Base-by-base conservation (phyloP, 2,329 filamentous ascomycete species). In the Fusarium virguliforme region DNA sequence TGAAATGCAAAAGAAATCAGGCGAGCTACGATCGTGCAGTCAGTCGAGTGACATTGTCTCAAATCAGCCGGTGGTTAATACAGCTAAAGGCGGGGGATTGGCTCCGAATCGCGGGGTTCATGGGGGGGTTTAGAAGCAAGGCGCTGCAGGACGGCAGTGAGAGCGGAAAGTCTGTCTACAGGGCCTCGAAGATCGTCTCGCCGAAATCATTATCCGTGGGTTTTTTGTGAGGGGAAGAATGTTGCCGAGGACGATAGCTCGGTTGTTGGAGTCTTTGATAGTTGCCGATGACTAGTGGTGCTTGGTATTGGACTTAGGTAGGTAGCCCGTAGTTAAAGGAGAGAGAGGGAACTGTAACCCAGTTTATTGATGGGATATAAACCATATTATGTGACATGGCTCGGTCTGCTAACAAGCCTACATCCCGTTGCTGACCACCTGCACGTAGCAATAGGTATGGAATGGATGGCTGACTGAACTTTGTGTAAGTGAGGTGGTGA, bases 1-100 rank as follows among this genome's bases (percentile, higher is more conserved):
- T n/a, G 35, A 35, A 32, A 1, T 28, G 18, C 34, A 10, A 30
- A 18, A 24, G 41, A 15, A 46, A 64, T 55, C 62, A 64, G 62
- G 62, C 41, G 62, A 64, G 62, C 57, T 37, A 46, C 34, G 13
- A 18, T 43, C 38, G 38, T 60, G 37, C 26, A 12, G 26, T 40
- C 35, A 13, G 10, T 22, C 34, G 18, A 46, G 24, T 48, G 32
- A 59, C 32, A 18, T 18, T 18, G 35, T 54, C 57, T 56, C 56
- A 34, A 43, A 60, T 54, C 43, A 51, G 43, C 37, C n/a, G 51
- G 53, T 38, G 28, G 53, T 55, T 12, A 34, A 6, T 32, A 38
- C 35, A 60, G 43, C 37, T 56, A 3, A 34, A 26, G 35, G 32
- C 24, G 57, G 57, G 57, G 55, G 55, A 38, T 57, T 58, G 40